Conservation (phyloP, 768 basidiomycete species). For the Hemileccinum impolitum region DNA sequence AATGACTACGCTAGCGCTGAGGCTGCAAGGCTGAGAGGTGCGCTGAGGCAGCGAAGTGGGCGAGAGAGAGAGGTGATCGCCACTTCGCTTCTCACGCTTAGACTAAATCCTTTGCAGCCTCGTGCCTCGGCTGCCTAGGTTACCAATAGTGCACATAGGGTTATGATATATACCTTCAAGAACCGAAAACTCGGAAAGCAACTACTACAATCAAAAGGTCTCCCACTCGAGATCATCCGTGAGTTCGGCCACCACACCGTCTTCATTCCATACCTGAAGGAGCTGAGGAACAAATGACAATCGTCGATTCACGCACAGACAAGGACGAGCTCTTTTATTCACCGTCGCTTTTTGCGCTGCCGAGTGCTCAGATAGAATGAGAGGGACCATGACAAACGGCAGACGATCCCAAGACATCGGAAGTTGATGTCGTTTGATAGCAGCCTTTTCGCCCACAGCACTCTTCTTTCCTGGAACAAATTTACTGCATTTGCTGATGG, state of each 20-base stretch:
- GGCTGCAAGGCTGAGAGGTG: too few relatives aligned
- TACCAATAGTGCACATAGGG: slow-evolving; percentile 22
- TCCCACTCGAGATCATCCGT: slow-evolving; percentile 43
- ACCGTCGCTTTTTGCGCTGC: slow-evolving; percentile 63
- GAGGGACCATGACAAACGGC: slow-evolving; percentile 57
- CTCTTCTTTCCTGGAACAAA: slow-evolving; percentile 88
- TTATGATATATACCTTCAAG: slow-evolving; percentile 24
- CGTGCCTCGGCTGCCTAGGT: too few relatives aligned
- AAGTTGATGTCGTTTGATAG: slow-evolving; percentile 55
- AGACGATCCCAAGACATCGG: slow-evolving; percentile 73
- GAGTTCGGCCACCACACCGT: slow-evolving; percentile 67
- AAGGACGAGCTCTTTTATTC: slow-evolving; percentile 26
- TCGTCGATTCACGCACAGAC: background rate
- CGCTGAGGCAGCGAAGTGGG: too few relatives aligned
- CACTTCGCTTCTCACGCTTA: too few relatives aligned
- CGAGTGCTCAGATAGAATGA: slow-evolving; percentile 62
- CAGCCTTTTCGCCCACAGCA: slow-evolving; percentile 81
- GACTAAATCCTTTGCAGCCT: too few relatives aligned
- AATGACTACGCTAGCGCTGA: too few relatives aligned
- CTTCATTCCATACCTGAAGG: slow-evolving; percentile 77
- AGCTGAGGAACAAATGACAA: slow-evolving; percentile 42
- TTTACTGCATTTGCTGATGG: slow-evolving; percentile 84
- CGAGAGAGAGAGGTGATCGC: too few relatives aligned
- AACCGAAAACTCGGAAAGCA: background rate
- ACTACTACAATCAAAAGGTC: too few relatives aligned